Percentiles rank a stretch among this genome's conserved stretches.
These are phyloP conservation scores for Flaveria linearis DNA, from an alignment of 129 eudicot species.

Conservation along the genomic window DNA sequence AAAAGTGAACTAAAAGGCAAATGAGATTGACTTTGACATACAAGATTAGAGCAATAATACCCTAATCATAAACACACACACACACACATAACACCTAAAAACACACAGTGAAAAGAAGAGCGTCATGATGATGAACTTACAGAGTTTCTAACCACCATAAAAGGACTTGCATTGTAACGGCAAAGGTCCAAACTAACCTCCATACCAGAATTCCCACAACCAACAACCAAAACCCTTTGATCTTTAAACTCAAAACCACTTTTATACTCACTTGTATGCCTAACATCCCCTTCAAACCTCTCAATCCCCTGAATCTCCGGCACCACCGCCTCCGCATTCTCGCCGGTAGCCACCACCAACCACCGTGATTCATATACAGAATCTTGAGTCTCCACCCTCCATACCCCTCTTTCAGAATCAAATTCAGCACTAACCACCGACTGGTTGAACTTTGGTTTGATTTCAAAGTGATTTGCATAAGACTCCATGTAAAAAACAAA, in stretches of 20 bases:
- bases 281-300: constrained; percentile 55
- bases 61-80: constrained; percentile 32
- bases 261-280: constrained; percentile 75
- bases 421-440: constrained; percentile 53
- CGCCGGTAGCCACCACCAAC: constrained; percentile 94
- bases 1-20: constrained; percentile 6
- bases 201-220: constrained; percentile 99
- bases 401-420: constrained; percentile 43
- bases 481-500: constrained; percentile 78
- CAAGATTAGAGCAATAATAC: constrained; percentile 24
- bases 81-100: constrained; percentile 37
- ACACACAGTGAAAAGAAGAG: constrained; percentile 27
- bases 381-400: constrained; percentile 66
- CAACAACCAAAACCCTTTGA: constrained; percentile 74
- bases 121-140: constrained; percentile 55
- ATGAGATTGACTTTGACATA: constrained; percentile 3
- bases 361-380: constrained; percentile 57
- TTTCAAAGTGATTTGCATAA: constrained; percentile 65
- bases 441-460: constrained; percentile 65
- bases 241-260: constrained; percentile 54
- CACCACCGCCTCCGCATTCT: constrained; percentile 81
- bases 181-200: constrained; percentile 94
- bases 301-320: constrained; percentile 79
- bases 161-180: constrained; percentile 66
- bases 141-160: constrained; percentile 86